Evolutionary conservation across 345 rosid genomes (phyloP).

Genomic region (Eutrema yunnanense): DNA sequence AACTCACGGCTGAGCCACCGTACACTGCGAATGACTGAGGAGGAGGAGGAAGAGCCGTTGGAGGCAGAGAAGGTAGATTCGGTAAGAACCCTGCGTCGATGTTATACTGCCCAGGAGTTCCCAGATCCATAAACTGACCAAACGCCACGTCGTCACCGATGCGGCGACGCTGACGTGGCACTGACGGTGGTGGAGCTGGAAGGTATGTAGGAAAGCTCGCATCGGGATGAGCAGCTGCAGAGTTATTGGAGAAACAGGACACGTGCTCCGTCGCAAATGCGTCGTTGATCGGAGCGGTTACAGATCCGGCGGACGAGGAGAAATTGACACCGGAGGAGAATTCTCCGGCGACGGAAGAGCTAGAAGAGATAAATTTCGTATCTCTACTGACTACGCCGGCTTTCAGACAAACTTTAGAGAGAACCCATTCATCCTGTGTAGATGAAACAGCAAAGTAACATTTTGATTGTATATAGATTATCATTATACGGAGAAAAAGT

Average conservation of each 20-base stretch:
- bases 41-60: constrained; percentile 12
- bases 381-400: constrained; percentile 33
- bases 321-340: constrained; percentile 30
- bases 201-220: constrained; percentile 19
- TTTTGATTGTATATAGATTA: not conserved
- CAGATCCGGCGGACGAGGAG: constrained; percentile 33
- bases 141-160: constrained; percentile 13
- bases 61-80: constrained; percentile 29
- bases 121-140: constrained; percentile 7
- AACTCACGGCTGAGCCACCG: constrained; percentile 17
- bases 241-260: constrained; percentile 99
- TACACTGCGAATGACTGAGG: constrained; percentile 12
- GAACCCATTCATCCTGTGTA: constrained; percentile 90
- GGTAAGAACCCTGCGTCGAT: constrained; percentile 9
- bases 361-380: constrained; percentile 13
- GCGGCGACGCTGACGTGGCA: constrained; percentile 27
- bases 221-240: constrained; percentile 30
- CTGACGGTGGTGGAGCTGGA: constrained; percentile 12
- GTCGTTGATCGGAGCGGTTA: constrained; percentile 5
- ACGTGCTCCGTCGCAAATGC: constrained; percentile 64
- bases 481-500: not conserved
- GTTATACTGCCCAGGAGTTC: not conserved
- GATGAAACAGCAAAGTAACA: not conserved
- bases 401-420: constrained; percentile 81
- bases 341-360: constrained; percentile 12